Base-by-base conservation (phyloP, 2,329 filamentous ascomycete species). In the Calcarisporium arbuscula region DNA sequence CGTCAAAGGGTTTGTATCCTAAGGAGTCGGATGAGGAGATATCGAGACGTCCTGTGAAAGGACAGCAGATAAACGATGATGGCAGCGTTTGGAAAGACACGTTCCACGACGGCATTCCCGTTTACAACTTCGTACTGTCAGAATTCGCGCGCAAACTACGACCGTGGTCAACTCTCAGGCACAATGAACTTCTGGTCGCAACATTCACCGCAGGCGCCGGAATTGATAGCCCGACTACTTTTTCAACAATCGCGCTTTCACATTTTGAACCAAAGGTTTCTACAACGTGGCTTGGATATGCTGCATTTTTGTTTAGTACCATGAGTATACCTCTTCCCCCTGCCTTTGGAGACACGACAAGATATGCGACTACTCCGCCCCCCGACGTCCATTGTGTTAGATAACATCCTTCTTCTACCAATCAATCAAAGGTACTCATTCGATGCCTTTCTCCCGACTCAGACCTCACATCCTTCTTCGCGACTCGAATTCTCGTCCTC, bases 271-370 rank as follows among this genome's bases (percentile, higher is more conserved):
- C 92, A 0, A 96, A 95, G 53, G 70, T 94, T 5, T 92, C 88
- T 4, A 81, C 88, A 28, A 92, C 88, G 0, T 98, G 92, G 92
- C 85, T 96, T 46, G 89, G 90, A 27, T 95, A 94, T 54, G 87
- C 88, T 0, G 80, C 88, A 0, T 86, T 96, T 42, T 63, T 98
- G 5, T 94, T 94, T 58, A 84, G 83, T 41, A 77, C 81, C 2
- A 78, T 95, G 29, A 74, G 82, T 38, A 65, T 94, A 22, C 77
- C 81, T 2, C 67, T 95, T 3, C 89, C 89, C 3, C 54, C 65
- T 18, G 74, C 74, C 40, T 86, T 90, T 51, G 87, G 87, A 10
- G 76, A 80, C 46, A 68, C 68, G 26, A 69, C 74, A 10, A 68
- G 67, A 27, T 82, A 77, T 43, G 47, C 54, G 27, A 76, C 79